Percentiles rank a stretch among this genome's conserved stretches.
Evolutionary conservation across 345 rosid species (phyloP).

Genomic region (Populus tremula): DNA sequence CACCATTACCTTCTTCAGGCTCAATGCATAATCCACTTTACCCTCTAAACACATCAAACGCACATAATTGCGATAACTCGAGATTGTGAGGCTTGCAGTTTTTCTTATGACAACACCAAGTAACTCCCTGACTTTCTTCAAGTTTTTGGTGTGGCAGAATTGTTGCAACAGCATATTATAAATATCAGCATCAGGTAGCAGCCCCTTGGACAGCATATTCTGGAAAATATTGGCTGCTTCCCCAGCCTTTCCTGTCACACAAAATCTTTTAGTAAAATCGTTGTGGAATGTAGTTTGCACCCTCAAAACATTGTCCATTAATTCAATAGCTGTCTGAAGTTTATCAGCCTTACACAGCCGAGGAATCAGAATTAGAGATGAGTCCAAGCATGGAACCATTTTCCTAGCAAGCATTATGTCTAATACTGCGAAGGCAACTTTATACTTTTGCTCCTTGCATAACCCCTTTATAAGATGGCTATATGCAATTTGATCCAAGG

Average conservation of each 20-base stretch:
- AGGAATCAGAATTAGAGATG: constrained; percentile 49
- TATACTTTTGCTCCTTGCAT: constrained; percentile 42
- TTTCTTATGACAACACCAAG: constrained; percentile 48
- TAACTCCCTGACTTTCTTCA: constrained; percentile 41
- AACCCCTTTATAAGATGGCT: constrained; percentile 52
- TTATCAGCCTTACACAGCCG: constrained; percentile 39
- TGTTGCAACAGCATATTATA: constrained; percentile 44
- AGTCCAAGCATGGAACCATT: constrained; percentile 33
- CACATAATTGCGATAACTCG: constrained; percentile 47
- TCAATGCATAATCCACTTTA: constrained; percentile 36
- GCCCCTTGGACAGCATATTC: constrained; percentile 38
- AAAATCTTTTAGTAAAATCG: constrained; percentile 52
- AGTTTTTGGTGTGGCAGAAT: constrained; percentile 43
- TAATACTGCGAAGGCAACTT: constrained; percentile 41
- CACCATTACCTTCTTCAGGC: constrained; percentile 50
- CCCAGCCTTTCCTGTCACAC: constrained; percentile 43
- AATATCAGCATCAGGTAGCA: constrained; percentile 30
- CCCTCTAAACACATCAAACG: constrained; percentile 49
- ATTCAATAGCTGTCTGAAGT: constrained; percentile 33
- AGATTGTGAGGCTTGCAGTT: constrained; percentile 37
- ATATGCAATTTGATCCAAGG: constrained; percentile 39
- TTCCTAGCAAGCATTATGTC: constrained; percentile 37
- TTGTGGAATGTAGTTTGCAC: constrained; percentile 30
- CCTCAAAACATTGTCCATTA: constrained; percentile 32
- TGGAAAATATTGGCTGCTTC: constrained; percentile 46